phyloP scores from a whole-genome alignment of 441 rosid species.

The Gossypium davidsonii region DNA sequence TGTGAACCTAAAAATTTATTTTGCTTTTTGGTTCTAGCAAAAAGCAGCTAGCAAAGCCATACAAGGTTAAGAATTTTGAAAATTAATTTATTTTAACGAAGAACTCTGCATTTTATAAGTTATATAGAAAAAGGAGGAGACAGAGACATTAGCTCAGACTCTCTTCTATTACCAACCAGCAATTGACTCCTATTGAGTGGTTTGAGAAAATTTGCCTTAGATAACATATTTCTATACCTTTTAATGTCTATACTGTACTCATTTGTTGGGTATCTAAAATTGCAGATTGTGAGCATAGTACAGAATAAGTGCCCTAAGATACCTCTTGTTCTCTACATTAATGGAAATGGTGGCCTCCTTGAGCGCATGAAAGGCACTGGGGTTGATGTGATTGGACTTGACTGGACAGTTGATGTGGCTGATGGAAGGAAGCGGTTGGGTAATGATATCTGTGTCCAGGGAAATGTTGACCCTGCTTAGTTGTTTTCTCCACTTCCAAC shows the following conservation, averaged over 20 bases:
- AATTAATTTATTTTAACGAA: background rate
- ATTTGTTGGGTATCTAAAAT: constrained; percentile 11
- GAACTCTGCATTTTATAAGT: background rate
- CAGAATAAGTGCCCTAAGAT: constrained; percentile 67
- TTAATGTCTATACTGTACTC: background rate
- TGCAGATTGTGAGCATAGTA: constrained; percentile 57
- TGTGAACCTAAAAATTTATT: background rate
- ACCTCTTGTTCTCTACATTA: constrained; percentile 78
- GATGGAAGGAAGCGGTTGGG: constrained; percentile 85
- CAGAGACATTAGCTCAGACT: background rate
- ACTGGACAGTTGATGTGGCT: constrained; percentile 96
- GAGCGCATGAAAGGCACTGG: constrained; percentile 85
- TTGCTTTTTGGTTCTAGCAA: background rate
- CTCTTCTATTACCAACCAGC: background rate
- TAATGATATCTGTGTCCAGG: constrained; percentile 61
- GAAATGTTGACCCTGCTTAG: constrained; percentile 86
- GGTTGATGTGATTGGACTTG: constrained; percentile 93
- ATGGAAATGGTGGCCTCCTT: constrained; percentile 87
- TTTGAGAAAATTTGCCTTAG: background rate
- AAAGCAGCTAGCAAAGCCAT: background rate
- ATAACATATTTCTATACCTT: background rate
- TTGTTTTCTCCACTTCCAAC: constrained; percentile 76
- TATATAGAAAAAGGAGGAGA: background rate
- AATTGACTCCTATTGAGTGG: background rate
- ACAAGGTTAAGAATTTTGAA: background rate